These are phyloP conservation scores for Piper betle DNA, from an alignment of 164 flowering plant species.

Conservation along the genomic window DNA sequence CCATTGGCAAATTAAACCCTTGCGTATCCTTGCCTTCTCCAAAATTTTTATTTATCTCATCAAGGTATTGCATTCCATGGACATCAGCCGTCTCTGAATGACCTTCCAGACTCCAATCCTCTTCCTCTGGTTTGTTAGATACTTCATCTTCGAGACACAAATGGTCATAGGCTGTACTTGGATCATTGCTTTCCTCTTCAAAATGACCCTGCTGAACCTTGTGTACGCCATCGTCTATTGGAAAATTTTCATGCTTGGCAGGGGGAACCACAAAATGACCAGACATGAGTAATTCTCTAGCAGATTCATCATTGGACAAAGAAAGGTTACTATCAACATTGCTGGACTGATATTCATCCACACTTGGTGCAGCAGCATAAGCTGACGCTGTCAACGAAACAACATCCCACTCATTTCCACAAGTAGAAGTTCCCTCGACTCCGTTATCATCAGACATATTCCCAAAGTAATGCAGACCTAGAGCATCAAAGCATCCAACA, in stretches of 20 bases:
- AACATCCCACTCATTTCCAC: constrained; percentile 96
- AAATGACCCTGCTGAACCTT: constrained; percentile 11
- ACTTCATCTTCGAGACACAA: constrained; percentile 18
- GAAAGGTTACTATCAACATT: constrained; percentile 14
- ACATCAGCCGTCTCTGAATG: constrained; percentile 29
- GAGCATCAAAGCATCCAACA: no score
- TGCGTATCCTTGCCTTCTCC: constrained; percentile 24
- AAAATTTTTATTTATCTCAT: constrained; percentile 29
- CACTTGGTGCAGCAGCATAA: constrained; percentile 86
- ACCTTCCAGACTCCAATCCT: constrained; percentile 25
- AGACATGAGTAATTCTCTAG: constrained; percentile 64
- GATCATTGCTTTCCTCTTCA: constrained; percentile 9
- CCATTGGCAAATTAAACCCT: constrained; percentile 29
- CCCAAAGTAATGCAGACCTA: no score
- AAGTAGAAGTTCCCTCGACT: constrained; percentile 24
- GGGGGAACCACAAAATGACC: constrained; percentile 85
- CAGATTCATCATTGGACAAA: neutral
- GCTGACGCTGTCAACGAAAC: constrained; percentile 91
- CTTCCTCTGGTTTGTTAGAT: constrained; percentile 30
- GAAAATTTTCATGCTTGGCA: constrained; percentile 54
- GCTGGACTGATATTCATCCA: constrained; percentile 22
- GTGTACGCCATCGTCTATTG: constrained; percentile 24
- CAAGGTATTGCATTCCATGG: constrained; percentile 27
- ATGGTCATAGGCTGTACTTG: constrained; percentile 12
- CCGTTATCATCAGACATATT: constrained; percentile 34